phyloP scores from a whole-genome alignment of 345 rosid species.

The Eutrema yunnanense region DNA sequence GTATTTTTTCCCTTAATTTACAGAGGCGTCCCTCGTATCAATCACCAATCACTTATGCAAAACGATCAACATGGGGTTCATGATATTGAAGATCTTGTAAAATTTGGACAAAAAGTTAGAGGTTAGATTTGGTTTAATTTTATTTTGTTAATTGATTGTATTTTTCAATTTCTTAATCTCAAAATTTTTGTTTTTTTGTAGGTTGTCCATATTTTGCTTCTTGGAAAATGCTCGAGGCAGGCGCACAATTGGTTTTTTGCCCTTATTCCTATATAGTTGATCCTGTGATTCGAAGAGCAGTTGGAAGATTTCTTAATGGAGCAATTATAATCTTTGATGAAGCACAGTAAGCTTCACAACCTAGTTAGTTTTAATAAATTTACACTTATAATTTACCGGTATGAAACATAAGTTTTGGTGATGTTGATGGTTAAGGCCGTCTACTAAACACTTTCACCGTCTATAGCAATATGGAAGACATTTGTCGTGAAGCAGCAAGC shows the following conservation, averaged over 20 bases:
- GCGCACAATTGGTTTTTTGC: constrained; percentile 82
- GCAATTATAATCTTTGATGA: constrained; percentile 86
- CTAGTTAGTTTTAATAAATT: neutral
- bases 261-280: constrained; percentile 84
- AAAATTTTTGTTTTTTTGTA: constrained; percentile 20
- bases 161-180: neutral
- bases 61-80: constrained; percentile 88
- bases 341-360: constrained; percentile 71
- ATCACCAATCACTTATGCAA: constrained; percentile 73
- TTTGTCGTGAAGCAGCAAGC: constrained; percentile 93
- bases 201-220: constrained; percentile 95
- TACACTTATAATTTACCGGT: neutral
- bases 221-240: constrained; percentile 65
- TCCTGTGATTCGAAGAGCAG: constrained; percentile 86
- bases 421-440: neutral
- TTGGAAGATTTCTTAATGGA: constrained; percentile 79
- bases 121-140: constrained; percentile 37
- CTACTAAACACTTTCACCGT: neutral
- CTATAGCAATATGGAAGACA: constrained; percentile 88
- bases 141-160: neutral
- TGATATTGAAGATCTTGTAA: constrained; percentile 97
- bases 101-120: constrained; percentile 83
- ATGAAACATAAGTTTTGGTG: neutral
- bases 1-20: constrained; percentile 3
- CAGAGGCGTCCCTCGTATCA: constrained; percentile 61